Evolutionary conservation across 2,329 filamentous ascomycete species (phyloP).

Genomic region (Exutisphaerella laricina): DNA sequence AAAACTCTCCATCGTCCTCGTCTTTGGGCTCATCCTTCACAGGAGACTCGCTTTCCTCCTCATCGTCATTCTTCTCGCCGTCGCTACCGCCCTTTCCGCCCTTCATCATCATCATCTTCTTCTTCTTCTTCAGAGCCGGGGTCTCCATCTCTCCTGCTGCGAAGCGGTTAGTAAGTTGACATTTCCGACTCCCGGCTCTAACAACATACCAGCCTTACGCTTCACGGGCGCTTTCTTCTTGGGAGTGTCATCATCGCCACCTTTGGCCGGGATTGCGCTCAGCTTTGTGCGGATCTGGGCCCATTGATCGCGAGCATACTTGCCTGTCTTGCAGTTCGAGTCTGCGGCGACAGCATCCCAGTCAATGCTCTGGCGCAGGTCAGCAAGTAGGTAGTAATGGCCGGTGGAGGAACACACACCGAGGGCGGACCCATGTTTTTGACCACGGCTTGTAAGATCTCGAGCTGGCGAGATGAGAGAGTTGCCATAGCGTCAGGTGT

Average conservation of each 20-base stretch:
- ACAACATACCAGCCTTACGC: conserved; percentile 13
- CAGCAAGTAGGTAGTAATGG: background rate
- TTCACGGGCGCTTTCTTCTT: conserved; percentile 11
- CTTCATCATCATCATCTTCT: background rate
- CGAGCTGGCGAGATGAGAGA: conserved; percentile 19
- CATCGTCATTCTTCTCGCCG: conserved; percentile 3
- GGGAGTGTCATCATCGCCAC: conserved; percentile 3
- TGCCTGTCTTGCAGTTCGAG: conserved; percentile 17
- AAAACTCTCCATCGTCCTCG: conserved; percentile 5
- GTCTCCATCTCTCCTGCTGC: conserved; percentile 1
- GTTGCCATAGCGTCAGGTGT: too few relatives aligned
- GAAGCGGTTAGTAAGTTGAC: background rate
- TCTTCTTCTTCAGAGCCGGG: conserved; percentile 3
- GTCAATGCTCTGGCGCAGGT: conserved; percentile 17
- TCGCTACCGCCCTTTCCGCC: conserved; percentile 2
- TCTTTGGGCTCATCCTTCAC: conserved; percentile 4
- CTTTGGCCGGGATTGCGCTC: background rate
- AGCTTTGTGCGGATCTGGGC: conserved; percentile 18
- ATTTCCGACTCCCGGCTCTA: background rate
- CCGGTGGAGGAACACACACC: background rate
- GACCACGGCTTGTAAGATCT: conserved; percentile 19
- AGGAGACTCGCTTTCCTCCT: background rate
- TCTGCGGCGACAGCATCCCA: conserved; percentile 19
- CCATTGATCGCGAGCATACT: conserved; percentile 23
- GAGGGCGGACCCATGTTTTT: conserved; percentile 1